Conservation (phyloP, 768 basidiomycete species). For the Fistulinella prunicolor region DNA sequence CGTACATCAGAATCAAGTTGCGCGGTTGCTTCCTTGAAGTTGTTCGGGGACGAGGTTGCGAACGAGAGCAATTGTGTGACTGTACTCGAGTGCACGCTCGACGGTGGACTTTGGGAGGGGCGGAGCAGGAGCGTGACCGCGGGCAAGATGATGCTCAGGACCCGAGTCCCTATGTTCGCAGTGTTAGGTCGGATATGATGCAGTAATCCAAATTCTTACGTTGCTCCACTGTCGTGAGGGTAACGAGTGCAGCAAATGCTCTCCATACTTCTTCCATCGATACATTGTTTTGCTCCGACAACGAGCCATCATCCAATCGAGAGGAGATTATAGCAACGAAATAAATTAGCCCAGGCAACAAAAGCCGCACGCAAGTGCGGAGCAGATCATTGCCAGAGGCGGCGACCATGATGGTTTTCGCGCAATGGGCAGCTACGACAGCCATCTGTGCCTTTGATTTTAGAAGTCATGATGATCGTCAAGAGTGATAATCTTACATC, state of each 20-base stretch:
- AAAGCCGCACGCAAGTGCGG: conserved; percentile 63
- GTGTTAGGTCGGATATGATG: conserved; percentile 10
- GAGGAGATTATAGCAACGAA: conserved; percentile 71
- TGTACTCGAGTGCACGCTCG: conserved; percentile 53
- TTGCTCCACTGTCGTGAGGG: conserved; percentile 52
- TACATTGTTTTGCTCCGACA: conserved; percentile 54
- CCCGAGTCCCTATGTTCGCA: conserved; percentile 50
- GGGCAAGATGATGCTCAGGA: conserved; percentile 72
- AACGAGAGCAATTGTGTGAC: conserved; percentile 67
- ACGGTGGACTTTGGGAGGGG: conserved; percentile 40
- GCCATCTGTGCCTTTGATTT: conserved; percentile 49
- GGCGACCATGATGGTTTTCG: conserved; percentile 76
- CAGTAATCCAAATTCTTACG: conserved; percentile 44
- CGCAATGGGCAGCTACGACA: conserved; percentile 86
- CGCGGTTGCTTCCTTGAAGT: conserved; percentile 83
- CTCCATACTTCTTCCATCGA: conserved; percentile 81
- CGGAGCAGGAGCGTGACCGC: conserved; percentile 70
- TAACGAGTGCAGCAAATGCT: conserved; percentile 65
- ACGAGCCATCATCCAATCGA: conserved; percentile 51
- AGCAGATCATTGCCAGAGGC: conserved; percentile 67
- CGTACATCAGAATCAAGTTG: conserved; percentile 57
- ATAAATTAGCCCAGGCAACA: conserved; percentile 81
- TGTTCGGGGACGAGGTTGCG: conserved; percentile 64
- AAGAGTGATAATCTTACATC: conserved; percentile 49
- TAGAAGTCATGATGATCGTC: not conserved